Conservation (phyloP, 1,284 basidiomycete species). For the Grifola frondosa region DNA sequence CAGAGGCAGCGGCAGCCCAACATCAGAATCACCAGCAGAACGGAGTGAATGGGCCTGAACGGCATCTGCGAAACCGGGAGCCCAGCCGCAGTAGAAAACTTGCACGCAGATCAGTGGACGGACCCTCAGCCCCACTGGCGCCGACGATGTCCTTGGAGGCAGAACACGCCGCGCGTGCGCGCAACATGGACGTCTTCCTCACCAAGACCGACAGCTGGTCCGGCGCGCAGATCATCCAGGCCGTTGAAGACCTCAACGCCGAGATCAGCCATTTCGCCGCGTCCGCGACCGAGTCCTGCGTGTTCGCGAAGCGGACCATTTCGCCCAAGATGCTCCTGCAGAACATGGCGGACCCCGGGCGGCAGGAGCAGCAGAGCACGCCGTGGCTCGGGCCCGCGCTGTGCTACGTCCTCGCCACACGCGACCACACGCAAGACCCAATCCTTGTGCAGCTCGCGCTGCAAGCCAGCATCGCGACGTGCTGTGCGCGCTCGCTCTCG, state of each 20-base stretch:
- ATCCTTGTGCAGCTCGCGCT: constrained; percentile 71
- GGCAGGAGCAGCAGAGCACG: constrained; percentile 54
- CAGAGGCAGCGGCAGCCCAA: constrained; percentile 6
- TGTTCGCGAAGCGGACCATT: constrained; percentile 23
- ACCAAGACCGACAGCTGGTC: constrained; percentile 74
- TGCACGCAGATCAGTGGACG: constrained; percentile 26
- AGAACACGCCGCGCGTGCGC: constrained; percentile 43
- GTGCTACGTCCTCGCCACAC: constrained; percentile 53
- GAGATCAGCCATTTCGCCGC: constrained; percentile 77
- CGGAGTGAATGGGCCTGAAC: constrained; percentile 6
- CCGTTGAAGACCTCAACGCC: constrained; percentile 75
- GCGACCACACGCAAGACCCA: constrained; percentile 71
- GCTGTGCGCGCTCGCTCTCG: constrained; percentile 62
- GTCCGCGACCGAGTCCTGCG: constrained; percentile 62
- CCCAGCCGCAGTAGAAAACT: constrained; percentile 23
- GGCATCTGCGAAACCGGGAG: constrained; percentile 20
- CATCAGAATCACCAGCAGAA: background rate
- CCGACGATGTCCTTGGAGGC: constrained; percentile 33
- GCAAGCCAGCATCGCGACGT: constrained; percentile 65
- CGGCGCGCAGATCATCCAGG: constrained; percentile 71
- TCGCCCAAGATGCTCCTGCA: too few relatives aligned
- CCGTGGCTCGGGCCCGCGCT: constrained; percentile 60
- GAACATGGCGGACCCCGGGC: constrained; percentile 17
- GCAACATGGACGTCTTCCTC: constrained; percentile 62
- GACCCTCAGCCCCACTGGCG: constrained; percentile 22